phyloP scores from a whole-genome alignment of 805 yeast genomes.

The Teunomyces stri region DNA sequence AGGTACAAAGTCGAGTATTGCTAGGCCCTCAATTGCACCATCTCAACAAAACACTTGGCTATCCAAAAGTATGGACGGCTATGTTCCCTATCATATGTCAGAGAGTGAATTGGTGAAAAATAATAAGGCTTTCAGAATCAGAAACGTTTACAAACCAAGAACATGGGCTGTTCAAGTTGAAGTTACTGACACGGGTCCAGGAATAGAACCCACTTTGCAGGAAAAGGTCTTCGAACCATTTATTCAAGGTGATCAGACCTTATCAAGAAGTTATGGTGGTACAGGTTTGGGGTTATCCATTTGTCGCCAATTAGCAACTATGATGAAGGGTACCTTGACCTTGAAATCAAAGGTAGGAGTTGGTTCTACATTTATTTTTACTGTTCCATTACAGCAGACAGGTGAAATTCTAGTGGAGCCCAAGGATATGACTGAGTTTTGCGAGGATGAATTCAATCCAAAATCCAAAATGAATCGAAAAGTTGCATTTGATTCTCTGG shows the following conservation, averaged over 20 bases:
- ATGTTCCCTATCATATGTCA: constrained; percentile 5
- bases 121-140: constrained; percentile 32
- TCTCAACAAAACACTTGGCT: neutral
- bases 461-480: constrained; percentile 50
- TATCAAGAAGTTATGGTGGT: constrained; percentile 90
- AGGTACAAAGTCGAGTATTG: neutral
- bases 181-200: constrained; percentile 92
- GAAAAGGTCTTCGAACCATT: constrained; percentile 91
- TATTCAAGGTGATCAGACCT: constrained; percentile 94
- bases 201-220: constrained; percentile 80
- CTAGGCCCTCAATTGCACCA: neutral
- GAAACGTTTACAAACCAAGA: constrained; percentile 37
- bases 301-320: constrained; percentile 82
- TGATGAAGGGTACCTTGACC: constrained; percentile 86
- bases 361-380: constrained; percentile 82
- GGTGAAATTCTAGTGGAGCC: constrained; percentile 48
- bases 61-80: constrained; percentile 1
- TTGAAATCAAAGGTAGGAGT: constrained; percentile 71
- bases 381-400: constrained; percentile 70
- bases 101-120: constrained; percentile 34
- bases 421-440: constrained; percentile 39
- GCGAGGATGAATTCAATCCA: constrained; percentile 68
- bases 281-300: constrained; percentile 90
- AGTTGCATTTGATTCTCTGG: constrained; percentile 36
- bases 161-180: constrained; percentile 64